Evolutionary conservation across 140 eudicot species (phyloP).

Genomic region (Ambrosia hybrid): DNA sequence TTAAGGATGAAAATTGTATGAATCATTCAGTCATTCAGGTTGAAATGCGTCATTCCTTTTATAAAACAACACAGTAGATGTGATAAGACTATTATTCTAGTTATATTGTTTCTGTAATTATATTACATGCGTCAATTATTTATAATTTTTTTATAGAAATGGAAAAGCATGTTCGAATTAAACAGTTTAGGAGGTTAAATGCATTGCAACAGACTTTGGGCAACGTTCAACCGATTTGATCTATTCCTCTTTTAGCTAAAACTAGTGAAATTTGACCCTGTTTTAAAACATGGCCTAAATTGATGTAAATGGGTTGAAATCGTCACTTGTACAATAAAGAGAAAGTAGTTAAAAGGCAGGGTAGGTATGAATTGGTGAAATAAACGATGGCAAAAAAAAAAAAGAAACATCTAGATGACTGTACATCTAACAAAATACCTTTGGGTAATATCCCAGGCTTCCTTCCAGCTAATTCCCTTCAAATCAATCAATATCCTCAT

Average conservation of each 20-base stretch:
- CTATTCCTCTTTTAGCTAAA: neutral
- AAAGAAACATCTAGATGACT: neutral
- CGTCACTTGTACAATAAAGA: neutral
- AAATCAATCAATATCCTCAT: slow-evolving; percentile 83
- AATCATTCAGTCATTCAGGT: neutral
- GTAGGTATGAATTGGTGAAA: slow-evolving; percentile 5
- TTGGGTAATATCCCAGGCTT: slow-evolving; percentile 90
- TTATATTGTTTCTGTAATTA: neutral
- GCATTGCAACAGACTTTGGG: neutral
- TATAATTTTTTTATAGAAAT: neutral
- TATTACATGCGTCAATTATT: neutral
- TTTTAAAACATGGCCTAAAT: slow-evolving; percentile 1
- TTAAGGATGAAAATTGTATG: slow-evolving; percentile 14
- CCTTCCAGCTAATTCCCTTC: slow-evolving; percentile 88
- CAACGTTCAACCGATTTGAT: neutral
- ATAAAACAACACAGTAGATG: neutral
- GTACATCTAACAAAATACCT: slow-evolving; percentile 45
- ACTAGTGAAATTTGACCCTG: neutral
- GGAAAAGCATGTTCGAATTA: neutral
- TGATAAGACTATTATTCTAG: neutral
- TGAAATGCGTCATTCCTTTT: neutral
- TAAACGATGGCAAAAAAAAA: neutral
- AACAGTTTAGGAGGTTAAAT: neutral
- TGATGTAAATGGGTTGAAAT: slow-evolving; percentile 2
- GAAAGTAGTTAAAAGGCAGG: neutral